These are phyloP conservation scores for Epichloe scottii DNA, from an alignment of 2,329 filamentous ascomycete species.

Conservation along the genomic window DNA sequence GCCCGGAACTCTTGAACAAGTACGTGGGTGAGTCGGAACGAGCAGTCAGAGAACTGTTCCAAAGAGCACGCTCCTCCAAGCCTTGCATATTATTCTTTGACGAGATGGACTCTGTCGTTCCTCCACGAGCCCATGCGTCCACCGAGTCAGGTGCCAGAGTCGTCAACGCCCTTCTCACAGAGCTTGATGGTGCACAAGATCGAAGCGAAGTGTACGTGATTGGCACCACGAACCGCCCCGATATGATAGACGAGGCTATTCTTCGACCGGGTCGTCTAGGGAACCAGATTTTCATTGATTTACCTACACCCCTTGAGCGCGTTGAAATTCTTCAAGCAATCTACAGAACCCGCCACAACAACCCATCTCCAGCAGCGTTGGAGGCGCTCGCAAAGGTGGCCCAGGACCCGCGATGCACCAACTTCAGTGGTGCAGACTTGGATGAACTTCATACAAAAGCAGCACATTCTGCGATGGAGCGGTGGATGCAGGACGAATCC, in stretches of 20 bases:
- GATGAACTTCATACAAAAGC: constrained; percentile 36
- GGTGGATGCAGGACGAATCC: constrained; percentile 21
- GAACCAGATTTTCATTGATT: constrained; percentile 76
- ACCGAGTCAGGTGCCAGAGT: constrained; percentile 79
- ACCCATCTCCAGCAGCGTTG: constrained; percentile 30
- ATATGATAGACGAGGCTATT: constrained; percentile 95
- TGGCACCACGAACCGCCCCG: constrained; percentile 85
- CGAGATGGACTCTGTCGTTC: constrained; percentile 86
- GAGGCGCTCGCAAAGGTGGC: constrained; percentile 52
- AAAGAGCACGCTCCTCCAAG: constrained; percentile 69
- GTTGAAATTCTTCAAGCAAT: constrained; percentile 73
- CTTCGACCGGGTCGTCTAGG: constrained; percentile 82
- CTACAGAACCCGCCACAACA: constrained; percentile 31
- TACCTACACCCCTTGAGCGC: constrained; percentile 67
- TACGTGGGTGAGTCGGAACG: constrained; percentile 95
- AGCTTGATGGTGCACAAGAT: constrained; percentile 74
- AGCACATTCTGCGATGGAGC: constrained; percentile 33
- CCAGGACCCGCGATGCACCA: constrained; percentile 50
- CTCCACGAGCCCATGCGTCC: constrained; percentile 63
- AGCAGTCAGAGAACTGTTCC: constrained; percentile 83
- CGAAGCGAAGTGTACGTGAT: constrained; percentile 86
- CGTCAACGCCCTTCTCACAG: constrained; percentile 88
- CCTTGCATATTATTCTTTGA: constrained; percentile 98
- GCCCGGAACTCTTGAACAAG: constrained; percentile 91
- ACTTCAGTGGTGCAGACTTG: constrained; percentile 63